Evolutionary conservation across 2,329 filamentous ascomycete genomes (phyloP), one percentile per base, ranked within the genome.

Genomic region (Lachnum nothofagi): DNA sequence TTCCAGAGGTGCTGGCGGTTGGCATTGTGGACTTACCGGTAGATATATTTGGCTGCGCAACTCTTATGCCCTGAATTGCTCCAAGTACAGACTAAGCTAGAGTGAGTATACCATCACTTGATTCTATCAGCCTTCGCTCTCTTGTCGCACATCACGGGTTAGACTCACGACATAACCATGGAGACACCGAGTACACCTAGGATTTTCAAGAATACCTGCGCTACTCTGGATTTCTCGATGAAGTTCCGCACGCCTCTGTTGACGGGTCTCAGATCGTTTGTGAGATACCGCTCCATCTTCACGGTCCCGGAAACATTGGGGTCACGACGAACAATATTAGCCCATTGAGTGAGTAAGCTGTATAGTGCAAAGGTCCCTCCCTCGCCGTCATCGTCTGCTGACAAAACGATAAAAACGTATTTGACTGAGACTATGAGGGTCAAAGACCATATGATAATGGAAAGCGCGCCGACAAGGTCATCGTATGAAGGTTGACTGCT

Each of bases 11-110:
- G 5, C n/a, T 29, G 24, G 17, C n/a, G 16, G 3, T 27, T 35
- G 12, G 24, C 16, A 17, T 27, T 20, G 9, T 27, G 8, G 2
- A 50, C 47, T 37, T 34, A 53, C 51, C 44, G n/a, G 73, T 77
- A 19, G 68, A 69, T 41, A 87, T 78, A 49, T 77, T 68, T 0
- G 76, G 73, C 16, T 72, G 72, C 24, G 80, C 79, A 1, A 86
- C 83, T 22, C 72, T 70, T 3, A 80, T 68, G 20, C 79, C 82
- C 62, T 87, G 83, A 14, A 86, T 78, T 2, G 83, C 83, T 22
- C 83, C 83, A 5, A 87, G 72, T 1, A 86, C 80, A 3, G 82
- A 85, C 62, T 87, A 83, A 1, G 83, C 83, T 0, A 83, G 83
- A 1, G 83, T 86, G 22, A 86, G 68, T 9, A 86, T 75, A 39